Evolutionary conservation across 441 rosid species (phyloP), one percentile per base, ranked within the genome.

Genomic region (Dalechampia spathulata): DNA sequence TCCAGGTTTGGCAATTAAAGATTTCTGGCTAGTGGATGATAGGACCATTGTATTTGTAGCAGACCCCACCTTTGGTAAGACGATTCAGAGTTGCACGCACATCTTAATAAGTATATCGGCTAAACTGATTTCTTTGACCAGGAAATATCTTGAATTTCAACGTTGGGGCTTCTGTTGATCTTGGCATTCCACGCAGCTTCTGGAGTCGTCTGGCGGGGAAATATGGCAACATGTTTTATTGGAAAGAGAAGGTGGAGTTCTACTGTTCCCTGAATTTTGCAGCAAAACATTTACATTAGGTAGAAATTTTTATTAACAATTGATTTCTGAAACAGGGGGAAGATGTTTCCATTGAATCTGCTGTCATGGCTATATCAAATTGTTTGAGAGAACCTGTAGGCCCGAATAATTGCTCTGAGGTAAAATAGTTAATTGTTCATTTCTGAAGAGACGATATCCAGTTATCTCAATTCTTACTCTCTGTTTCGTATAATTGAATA

Each of bases 181-280:
- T 85, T n/a, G 88, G 76, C 58, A 63, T 85, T 54, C 93, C 89
- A 9, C 74, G 81, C 17, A 83, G 83, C 72, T 85, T 85, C 58
- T 85, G 93, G 93, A 86, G 83, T 71, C 89, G 88, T 52, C 67
- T 91, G 57, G 87, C 96, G 0, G 89, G 98, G 71, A 91, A 80
- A 61, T 87, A 90, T 52, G 90, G 95, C 30, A 87, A 85, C 73
- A 80, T 85, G 55, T 85, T 91, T 66, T 87, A 82, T 57, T 91
- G 95, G 86, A 83, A 69, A 61, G 85, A 81, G 58, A 77, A 72
- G 70, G 88, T 73, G 51, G 61, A 47, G 22, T 40, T 43, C 10
- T 57, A 28, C 51, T 13, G 45, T 17, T 43, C 30, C 58, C 49
- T 52, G 12, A 16, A 26, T 22, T 41, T 23, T 34, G 23, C 30